Evolutionary conservation across 768 basidiomycete genomes (phyloP).

Genomic region (Collybiopsis luxurians): DNA sequence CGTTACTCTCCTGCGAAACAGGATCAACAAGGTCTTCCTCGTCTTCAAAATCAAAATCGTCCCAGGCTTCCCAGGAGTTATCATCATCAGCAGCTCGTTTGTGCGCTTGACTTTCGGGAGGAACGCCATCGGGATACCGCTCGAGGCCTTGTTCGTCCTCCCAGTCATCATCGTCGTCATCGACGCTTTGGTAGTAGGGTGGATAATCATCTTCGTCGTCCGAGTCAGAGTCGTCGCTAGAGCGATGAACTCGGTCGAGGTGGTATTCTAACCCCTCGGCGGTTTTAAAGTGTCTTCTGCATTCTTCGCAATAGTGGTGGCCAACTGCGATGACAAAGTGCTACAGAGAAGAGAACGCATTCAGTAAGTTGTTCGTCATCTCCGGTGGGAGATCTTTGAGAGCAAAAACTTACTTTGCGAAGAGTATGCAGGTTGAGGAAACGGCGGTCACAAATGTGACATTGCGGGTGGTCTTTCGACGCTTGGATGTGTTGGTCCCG

Average conservation of each 20-base stretch:
- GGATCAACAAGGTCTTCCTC: background rate
- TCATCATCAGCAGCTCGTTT: background rate
- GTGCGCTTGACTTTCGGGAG: background rate
- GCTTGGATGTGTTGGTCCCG: conserved; percentile 1
- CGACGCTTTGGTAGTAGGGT: background rate
- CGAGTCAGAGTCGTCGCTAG: background rate
- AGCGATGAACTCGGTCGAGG: background rate
- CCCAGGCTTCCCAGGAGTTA: background rate
- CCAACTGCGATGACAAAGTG: background rate
- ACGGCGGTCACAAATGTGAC: conserved; percentile 2
- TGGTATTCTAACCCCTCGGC: background rate
- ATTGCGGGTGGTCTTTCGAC: conserved; percentile 1
- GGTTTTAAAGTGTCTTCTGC: conserved; percentile 2
- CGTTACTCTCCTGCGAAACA: background rate
- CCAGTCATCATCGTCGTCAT: background rate
- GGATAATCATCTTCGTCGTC: background rate
- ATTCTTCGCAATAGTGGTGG: conserved; percentile 3
- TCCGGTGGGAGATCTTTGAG: background rate
- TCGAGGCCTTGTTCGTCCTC: conserved; percentile 3
- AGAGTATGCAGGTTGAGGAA: background rate
- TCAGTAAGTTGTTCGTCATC: background rate
- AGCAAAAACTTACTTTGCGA: conserved; percentile 3
- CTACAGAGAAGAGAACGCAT: background rate
- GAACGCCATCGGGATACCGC: conserved; percentile 2
- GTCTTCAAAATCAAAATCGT: conserved; percentile 5